Conservation (phyloP, 352 stramenopile species). For the Phytophthora idaei region DNA sequence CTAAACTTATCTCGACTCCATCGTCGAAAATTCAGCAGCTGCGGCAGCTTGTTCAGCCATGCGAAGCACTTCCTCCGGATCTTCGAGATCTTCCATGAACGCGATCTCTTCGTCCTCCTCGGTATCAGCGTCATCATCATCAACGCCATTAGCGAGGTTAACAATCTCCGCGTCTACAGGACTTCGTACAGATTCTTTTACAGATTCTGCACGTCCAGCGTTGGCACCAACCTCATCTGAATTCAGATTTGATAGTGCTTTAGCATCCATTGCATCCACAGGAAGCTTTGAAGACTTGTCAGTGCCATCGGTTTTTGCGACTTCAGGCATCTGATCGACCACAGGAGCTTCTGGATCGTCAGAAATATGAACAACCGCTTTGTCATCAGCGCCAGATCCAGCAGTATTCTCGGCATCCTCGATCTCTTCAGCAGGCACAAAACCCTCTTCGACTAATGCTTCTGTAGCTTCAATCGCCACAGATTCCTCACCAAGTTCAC, state of each 20-base stretch:
- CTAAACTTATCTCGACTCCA: conserved; percentile 17
- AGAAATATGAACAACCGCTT: background rate
- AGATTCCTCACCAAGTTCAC: conserved; percentile 13
- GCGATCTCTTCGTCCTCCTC: conserved; percentile 34
- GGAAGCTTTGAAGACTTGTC: too few species aligned
- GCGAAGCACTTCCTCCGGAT: conserved; percentile 33
- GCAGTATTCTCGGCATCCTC: too few species aligned
- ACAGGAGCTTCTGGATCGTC: too few species aligned
- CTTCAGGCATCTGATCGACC: too few species aligned
- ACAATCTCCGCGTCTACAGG: too few species aligned
- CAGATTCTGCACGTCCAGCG: too few species aligned
- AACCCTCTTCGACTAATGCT: background rate
- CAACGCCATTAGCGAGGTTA: background rate
- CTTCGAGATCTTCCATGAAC: conserved; percentile 41
- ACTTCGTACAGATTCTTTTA: too few species aligned
- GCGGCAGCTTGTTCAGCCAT: conserved; percentile 39
- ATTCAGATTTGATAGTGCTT: too few species aligned
- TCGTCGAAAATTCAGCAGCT: conserved; percentile 19
- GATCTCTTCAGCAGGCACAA: background rate
- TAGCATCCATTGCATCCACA: too few species aligned
- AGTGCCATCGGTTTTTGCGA: too few species aligned
- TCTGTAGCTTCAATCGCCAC: conserved; percentile 25
- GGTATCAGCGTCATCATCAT: conserved; percentile 4
- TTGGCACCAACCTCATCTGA: too few species aligned
- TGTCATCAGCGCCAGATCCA: background rate